These are phyloP conservation scores for Trametes maxima DNA, from an alignment of 768 basidiomycete genomes.

Conservation along the genomic window DNA sequence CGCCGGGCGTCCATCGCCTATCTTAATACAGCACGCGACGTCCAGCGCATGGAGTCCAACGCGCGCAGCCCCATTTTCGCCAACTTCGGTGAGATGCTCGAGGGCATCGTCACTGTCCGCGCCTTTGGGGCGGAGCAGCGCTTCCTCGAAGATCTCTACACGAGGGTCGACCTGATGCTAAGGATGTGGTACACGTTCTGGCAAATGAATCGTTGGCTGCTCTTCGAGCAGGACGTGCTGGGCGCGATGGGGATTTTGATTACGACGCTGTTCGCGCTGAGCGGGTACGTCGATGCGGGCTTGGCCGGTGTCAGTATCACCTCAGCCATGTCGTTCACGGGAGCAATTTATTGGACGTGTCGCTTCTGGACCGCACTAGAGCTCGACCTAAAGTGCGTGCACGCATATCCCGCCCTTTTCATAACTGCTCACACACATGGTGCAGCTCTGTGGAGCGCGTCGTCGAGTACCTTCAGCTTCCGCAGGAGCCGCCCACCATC, in stretches of 20 bases:
- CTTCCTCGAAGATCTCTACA: constrained; percentile 76
- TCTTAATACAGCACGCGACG: constrained; percentile 77
- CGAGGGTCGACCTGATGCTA: constrained; percentile 76
- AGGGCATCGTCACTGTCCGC: constrained; percentile 90
- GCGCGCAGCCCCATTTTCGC: constrained; percentile 83
- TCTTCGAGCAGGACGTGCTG: constrained; percentile 80
- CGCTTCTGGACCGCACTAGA: constrained; percentile 60
- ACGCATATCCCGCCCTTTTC: not conserved
- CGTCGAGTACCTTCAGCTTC: constrained; percentile 87
- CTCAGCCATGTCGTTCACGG: constrained; percentile 68
- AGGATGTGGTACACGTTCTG: constrained; percentile 89
- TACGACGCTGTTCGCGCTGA: constrained; percentile 77
- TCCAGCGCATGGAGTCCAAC: constrained; percentile 91
- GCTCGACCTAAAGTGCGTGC: constrained; percentile 70
- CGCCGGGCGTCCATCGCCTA: constrained; percentile 71
- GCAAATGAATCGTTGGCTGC: constrained; percentile 89
- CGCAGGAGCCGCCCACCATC: constrained; percentile 80
- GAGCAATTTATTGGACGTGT: constrained; percentile 52
- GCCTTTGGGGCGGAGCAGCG: constrained; percentile 83
- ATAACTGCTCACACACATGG: not conserved
- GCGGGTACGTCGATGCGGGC: constrained; percentile 59
- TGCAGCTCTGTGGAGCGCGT: constrained; percentile 85
- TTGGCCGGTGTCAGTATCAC: constrained; percentile 76
- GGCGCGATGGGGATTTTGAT: constrained; percentile 73
- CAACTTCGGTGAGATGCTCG: constrained; percentile 78